Conservation (phyloP, 2,329 filamentous ascomycete genomes). For the Hymenotorrendiella dingleyae region DNA sequence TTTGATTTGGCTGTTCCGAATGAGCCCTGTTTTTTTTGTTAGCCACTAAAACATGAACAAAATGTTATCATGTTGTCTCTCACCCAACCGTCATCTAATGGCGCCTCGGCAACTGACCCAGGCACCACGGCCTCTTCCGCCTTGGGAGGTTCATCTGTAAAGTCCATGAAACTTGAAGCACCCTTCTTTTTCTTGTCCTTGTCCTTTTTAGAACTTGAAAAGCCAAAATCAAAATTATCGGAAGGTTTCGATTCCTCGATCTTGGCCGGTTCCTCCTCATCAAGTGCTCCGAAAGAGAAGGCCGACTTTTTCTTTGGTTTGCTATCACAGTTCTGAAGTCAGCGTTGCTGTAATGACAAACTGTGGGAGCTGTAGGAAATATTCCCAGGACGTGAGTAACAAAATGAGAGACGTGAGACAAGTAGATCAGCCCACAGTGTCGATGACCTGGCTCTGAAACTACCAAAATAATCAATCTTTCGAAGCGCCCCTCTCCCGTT, state of each 20-base stretch:
- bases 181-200: slow-evolving; percentile 40
- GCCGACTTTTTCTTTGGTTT: slow-evolving; percentile 47
- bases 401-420: too few species aligned
- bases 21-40: slow-evolving; percentile 10
- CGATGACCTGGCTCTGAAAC: too few species aligned
- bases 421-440: too few species aligned
- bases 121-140: slow-evolving; percentile 22
- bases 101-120: slow-evolving; percentile 25
- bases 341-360: too few species aligned
- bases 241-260: too few species aligned
- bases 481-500: too few species aligned
- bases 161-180: slow-evolving; percentile 18
- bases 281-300: slow-evolving; percentile 44
- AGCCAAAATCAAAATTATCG: slow-evolving; percentile 34
- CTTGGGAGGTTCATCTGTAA: slow-evolving; percentile 21
- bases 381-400: too few species aligned
- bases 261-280: slow-evolving; percentile 34
- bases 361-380: too few species aligned
- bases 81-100: slow-evolving; percentile 22
- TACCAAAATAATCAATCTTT: too few species aligned
- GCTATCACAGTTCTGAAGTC: too few species aligned
- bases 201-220: slow-evolving; percentile 35
- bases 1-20: slow-evolving; percentile 26
- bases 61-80: too few species aligned
- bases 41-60: too few species aligned